Evolutionary conservation across 2,329 filamentous ascomycete genomes (phyloP).

Genomic region (Chrysosporium keratinophilum): DNA sequence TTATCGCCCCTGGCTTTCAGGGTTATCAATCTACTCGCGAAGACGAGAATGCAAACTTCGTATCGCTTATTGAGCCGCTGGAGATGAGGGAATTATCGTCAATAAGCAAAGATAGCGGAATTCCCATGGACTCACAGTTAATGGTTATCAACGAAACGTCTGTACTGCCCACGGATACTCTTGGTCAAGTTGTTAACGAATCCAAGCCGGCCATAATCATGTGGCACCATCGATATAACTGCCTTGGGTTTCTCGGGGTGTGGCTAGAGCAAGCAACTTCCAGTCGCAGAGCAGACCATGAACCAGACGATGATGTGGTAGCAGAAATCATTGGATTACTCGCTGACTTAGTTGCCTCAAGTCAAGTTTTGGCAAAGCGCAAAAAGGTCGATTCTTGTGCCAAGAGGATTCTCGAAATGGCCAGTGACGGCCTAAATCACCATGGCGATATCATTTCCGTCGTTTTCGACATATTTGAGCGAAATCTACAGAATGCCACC

Average conservation of each 20-base stretch:
- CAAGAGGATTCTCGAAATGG: constrained; percentile 40
- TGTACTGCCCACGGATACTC: constrained; percentile 30
- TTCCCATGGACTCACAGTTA: constrained; percentile 17
- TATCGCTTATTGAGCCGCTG: constrained; percentile 53
- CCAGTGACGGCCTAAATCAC: constrained; percentile 40
- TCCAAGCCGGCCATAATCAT: constrained; percentile 63
- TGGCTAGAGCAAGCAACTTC: constrained; percentile 43
- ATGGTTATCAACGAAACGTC: constrained; percentile 31
- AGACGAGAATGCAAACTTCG: constrained; percentile 73
- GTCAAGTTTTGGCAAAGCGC: constrained; percentile 21
- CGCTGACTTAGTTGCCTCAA: constrained; percentile 53
- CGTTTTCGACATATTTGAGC: constrained; percentile 75
- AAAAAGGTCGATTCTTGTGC: constrained; percentile 30
- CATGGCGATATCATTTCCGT: constrained; percentile 64
- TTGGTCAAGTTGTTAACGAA: constrained; percentile 59
- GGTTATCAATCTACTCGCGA: constrained; percentile 70
- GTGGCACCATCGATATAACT: constrained; percentile 67
- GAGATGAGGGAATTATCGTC: constrained; percentile 34
- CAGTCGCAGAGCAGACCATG: constrained; percentile 42
- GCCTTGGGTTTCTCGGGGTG: constrained; percentile 66
- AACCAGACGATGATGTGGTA: constrained; percentile 51
- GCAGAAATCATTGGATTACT: constrained; percentile 66
- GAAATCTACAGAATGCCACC: constrained; percentile 43
- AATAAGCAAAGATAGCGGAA: neutral
- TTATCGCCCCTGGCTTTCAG: constrained; percentile 59